Base-by-base conservation (phyloP, 1,284 basidiomycete species). In the Xerocomus amazonicus region DNA sequence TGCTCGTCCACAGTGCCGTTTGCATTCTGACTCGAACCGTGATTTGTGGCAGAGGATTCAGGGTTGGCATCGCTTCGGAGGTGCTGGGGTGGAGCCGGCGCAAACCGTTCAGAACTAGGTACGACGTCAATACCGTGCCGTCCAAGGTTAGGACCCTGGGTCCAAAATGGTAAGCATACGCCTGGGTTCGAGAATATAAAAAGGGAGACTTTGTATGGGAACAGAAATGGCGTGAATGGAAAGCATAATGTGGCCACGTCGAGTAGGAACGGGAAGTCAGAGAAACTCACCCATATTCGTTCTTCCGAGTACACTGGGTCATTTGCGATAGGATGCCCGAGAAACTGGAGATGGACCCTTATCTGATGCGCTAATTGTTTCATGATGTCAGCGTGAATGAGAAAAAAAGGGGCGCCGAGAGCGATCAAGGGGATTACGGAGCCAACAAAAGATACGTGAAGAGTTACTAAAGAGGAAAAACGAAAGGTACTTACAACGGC, bases 321-420 rank as follows among this genome's bases (percentile, higher is more conserved):
- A 62, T 97, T 96, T 23, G 92, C 90, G 56, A 99, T 95, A 0
- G 97, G 89, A 63, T 92, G 75, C 1, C 97, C 97, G 43, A 99
- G 81, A 65, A 80, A 98, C 71, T 99, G 97, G 2, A 98, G 79
- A 65, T 99, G 97, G 1, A 99, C 96, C 40, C 96, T 83, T 51
- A 97, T 88, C 70, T 97, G 94, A 69, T 97, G 94, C 1, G 94
- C 94, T 90, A 48, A 2, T 28, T 35, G 34, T 26, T 38, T 40
- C 37, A 49, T 43, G 13, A 39, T 39, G 43, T 50, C 42, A 50
- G 29, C 28, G 37, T 54, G 9, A 37, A 56, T 49, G 47, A 32
- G 28, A 32, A 23, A 14, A 12, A 16, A 39, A 43, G 12, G 9
- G 17, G 12, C 2, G 9, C 46, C 38, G 6, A 37, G 16, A 28